Evolutionary conservation across 23 red algal genomes (phyloP).

Genomic region (Gracilaria gracilis): DNA sequence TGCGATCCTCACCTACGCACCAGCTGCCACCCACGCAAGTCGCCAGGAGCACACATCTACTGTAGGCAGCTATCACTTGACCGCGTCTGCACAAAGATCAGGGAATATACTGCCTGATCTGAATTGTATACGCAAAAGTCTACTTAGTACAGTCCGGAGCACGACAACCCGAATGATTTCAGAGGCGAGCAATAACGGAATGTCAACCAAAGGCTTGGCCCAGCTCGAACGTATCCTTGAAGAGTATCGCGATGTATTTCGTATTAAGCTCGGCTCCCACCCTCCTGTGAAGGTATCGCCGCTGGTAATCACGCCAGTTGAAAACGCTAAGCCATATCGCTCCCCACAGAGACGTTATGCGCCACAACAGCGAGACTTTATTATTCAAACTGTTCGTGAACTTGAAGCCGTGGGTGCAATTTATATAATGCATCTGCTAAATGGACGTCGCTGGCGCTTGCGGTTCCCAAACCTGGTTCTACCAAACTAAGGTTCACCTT

Average conservation of each 20-base stretch:
- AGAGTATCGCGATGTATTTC: slow-evolving; percentile 18
- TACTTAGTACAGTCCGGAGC: too few relatives aligned
- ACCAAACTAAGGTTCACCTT: slow-evolving; percentile 3
- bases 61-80: too few relatives aligned
- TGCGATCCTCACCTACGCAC: too few relatives aligned
- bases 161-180: neutral
- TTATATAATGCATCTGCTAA: neutral
- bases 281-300: neutral
- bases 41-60: too few relatives aligned
- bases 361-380: too few relatives aligned
- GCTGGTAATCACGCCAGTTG: neutral
- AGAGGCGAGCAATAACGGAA: neutral
- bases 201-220: neutral
- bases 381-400: too few relatives aligned
- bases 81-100: too few relatives aligned
- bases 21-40: too few relatives aligned
- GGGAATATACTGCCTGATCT: too few relatives aligned
- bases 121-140: too few relatives aligned
- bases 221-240: neutral
- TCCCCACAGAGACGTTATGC: slow-evolving; percentile 11
- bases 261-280: slow-evolving; percentile 19
- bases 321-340: neutral
- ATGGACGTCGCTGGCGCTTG: neutral
- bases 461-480: slow-evolving; percentile 10
- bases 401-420: slow-evolving; percentile 30